phyloP scores from a whole-genome alignment of 257 asterid species.

The Nicotiana noctiflora region DNA sequence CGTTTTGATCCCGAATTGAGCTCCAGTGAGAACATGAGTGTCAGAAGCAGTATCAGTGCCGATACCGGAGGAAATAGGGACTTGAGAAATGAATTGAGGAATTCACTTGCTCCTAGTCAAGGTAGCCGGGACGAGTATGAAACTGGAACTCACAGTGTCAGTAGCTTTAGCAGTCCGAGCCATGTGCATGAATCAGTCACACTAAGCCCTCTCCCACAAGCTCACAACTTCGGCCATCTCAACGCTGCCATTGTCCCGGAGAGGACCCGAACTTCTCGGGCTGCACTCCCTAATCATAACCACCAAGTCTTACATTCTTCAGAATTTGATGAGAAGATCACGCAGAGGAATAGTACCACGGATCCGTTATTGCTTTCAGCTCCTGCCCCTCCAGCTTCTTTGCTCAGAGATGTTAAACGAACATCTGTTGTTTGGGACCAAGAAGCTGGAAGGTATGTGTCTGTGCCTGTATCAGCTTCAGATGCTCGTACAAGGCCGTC shows the following conservation, averaged over 20 bases:
- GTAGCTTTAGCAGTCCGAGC: constrained; percentile 93
- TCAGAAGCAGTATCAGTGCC: constrained; percentile 79
- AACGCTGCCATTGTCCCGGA: constrained; percentile 20
- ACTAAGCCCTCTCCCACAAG: constrained; percentile 82
- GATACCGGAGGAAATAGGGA: constrained; percentile 68
- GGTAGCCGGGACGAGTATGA: constrained; percentile 82
- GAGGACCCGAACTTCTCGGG: constrained; percentile 28
- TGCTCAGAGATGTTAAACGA: constrained; percentile 70
- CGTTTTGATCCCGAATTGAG: constrained; percentile 72
- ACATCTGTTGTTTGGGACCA: constrained; percentile 98
- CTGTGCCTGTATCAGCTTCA: constrained; percentile 62
- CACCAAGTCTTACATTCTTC: constrained; percentile 30
- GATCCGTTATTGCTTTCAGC: constrained; percentile 41
- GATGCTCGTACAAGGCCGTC: constrained; percentile 51
- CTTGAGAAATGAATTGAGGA: constrained; percentile 37
- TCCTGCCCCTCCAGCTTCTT: constrained; percentile 41
- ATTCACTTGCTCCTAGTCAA: constrained; percentile 68
- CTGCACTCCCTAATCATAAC: constrained; percentile 19
- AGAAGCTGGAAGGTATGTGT: constrained; percentile 92
- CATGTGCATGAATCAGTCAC: constrained; percentile 72
- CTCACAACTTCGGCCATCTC: constrained; percentile 31
- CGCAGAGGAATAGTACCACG: constrained; percentile 36
- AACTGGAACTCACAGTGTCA: constrained; percentile 74
- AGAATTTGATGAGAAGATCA: constrained; percentile 44
- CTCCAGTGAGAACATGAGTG: constrained; percentile 74